A percentile compares a stretch with the other conserved stretches of the same genome.
Evolutionary conservation across 1,139 yeast genomes (phyloP).

Genomic region (Lodderomyces oxycetoniae): DNA sequence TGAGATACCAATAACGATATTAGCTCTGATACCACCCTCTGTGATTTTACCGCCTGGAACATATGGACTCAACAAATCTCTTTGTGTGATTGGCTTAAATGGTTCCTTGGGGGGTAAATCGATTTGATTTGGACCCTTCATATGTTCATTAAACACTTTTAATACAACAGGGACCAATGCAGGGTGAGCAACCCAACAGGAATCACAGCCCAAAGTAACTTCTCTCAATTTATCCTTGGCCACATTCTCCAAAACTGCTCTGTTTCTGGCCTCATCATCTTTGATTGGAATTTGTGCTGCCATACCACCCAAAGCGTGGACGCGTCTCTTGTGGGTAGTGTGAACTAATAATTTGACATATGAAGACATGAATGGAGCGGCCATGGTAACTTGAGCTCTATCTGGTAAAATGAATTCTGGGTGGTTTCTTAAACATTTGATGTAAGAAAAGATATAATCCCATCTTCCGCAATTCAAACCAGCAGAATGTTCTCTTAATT

Average conservation of each 20-base stretch:
- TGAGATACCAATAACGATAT: slow-evolving; percentile 66
- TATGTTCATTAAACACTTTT: slow-evolving; percentile 72
- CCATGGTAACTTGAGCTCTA: slow-evolving; percentile 70
- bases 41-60: slow-evolving; percentile 64
- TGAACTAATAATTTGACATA: slow-evolving; percentile 64
- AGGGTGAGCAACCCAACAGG: slow-evolving; percentile 83
- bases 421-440: slow-evolving; percentile 53
- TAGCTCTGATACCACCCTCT: slow-evolving; percentile 69
- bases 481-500: slow-evolving; percentile 67
- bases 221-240: slow-evolving; percentile 71
- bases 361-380: slow-evolving; percentile 68
- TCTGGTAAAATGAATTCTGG: slow-evolving; percentile 65
- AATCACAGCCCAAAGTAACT: slow-evolving; percentile 72
- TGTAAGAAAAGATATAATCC: slow-evolving; percentile 75
- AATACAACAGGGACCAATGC: slow-evolving; percentile 72
- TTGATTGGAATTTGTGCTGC: slow-evolving; percentile 81
- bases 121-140: slow-evolving; percentile 84
- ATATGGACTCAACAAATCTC: slow-evolving; percentile 65
- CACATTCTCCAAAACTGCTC: slow-evolving; percentile 65
- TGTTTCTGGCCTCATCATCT: slow-evolving; percentile 59
- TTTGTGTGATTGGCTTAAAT: slow-evolving; percentile 46
- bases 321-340: slow-evolving; percentile 71
- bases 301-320: slow-evolving; percentile 83
- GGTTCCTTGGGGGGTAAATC: slow-evolving; percentile 51
- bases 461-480: slow-evolving; percentile 82